phyloP scores from a whole-genome alignment of 2,329 filamentous ascomycete genomes.

The Clarireedia paspali region DNA sequence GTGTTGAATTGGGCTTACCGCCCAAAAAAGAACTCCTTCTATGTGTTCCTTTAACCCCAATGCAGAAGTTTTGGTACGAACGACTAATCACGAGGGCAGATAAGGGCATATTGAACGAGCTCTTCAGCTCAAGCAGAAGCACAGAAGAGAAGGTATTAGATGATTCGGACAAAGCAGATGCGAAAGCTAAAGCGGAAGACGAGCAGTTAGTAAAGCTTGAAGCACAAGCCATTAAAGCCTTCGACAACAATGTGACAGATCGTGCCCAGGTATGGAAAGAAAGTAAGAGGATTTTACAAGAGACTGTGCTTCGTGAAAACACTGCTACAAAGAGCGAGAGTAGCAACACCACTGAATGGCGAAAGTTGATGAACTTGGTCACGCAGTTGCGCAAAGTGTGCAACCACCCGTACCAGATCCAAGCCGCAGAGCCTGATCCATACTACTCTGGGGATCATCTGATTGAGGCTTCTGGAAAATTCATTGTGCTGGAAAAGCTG shows the following conservation, averaged over 20 bases:
- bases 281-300: conserved; percentile 35
- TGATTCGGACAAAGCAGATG: conserved; percentile 5
- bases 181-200: conserved; percentile 32
- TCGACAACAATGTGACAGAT: conserved; percentile 25
- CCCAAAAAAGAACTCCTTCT: conserved; percentile 49
- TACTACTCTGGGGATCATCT: conserved; percentile 70
- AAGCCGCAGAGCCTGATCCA: conserved; percentile 37
- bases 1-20: conserved; percentile 46
- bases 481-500: conserved; percentile 75
- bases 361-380: conserved; percentile 76
- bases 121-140: conserved; percentile 40
- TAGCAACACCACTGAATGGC: conserved; percentile 33
- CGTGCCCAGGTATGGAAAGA: conserved; percentile 38
- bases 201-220: conserved; percentile 20
- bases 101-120: conserved; percentile 41
- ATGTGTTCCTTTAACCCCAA: conserved; percentile 48
- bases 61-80: conserved; percentile 52
- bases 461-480: conserved; percentile 82
- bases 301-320: conserved; percentile 32
- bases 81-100: conserved; percentile 47
- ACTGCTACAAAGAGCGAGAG: conserved; percentile 15
- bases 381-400: conserved; percentile 92
- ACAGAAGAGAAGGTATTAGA: conserved; percentile 35
- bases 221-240: conserved; percentile 29
- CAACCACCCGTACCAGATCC: conserved; percentile 67